A percentile compares a stretch with the other conserved stretches of the same genome.
phyloP scores from a whole-genome alignment of 305 asterid species.

The Fraxinus paxiana region DNA sequence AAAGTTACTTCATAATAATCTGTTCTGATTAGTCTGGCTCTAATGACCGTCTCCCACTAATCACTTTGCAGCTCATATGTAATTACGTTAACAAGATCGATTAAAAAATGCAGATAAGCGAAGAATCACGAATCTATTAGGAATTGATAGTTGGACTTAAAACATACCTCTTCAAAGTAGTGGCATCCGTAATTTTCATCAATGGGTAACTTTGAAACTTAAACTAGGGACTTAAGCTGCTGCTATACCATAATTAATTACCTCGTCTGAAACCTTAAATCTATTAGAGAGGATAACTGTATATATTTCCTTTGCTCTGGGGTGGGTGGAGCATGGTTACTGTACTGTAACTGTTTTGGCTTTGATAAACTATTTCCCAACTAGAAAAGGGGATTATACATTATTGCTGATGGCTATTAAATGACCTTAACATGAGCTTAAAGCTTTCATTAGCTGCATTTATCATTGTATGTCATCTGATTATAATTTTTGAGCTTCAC shows the following conservation, averaged over 20 bases:
- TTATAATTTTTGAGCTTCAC: neutral
- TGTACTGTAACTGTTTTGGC: neutral
- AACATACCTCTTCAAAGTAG: neutral
- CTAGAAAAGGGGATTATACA: neutral
- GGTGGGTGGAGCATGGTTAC: neutral
- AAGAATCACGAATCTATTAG: neutral
- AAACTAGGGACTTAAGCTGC: neutral
- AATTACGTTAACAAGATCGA: neutral
- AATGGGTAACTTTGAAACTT: neutral
- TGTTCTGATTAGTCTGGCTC: neutral
- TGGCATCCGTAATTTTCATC: neutral
- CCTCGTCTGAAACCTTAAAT: neutral
- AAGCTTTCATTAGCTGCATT: slow-evolving; percentile 12
- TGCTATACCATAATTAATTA: neutral
- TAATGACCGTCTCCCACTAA: neutral
- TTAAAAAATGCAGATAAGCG: neutral
- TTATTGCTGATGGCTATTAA: slow-evolving; percentile 7
- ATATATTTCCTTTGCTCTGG: neutral
- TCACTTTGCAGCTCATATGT: neutral
- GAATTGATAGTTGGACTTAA: neutral
- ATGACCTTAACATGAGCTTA: slow-evolving; percentile 2
- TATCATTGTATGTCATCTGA: neutral
- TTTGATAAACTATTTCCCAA: neutral
- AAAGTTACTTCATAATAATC: neutral
- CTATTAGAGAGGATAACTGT: neutral